phyloP scores from a whole-genome alignment of 176 grass and related monocot species.

The Tillandsia fasciculata region DNA sequence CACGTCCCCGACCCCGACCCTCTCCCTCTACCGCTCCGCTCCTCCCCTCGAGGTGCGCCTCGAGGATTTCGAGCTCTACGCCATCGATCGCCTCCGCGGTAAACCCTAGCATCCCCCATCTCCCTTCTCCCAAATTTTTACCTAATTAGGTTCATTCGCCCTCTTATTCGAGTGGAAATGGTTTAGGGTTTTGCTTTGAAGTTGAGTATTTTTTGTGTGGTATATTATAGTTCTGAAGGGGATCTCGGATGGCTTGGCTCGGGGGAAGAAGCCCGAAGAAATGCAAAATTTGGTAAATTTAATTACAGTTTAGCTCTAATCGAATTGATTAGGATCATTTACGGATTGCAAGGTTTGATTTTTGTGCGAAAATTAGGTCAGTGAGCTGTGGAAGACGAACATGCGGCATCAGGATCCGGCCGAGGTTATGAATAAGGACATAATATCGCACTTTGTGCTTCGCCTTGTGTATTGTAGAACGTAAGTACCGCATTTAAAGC shows the following conservation, averaged over 20 bases:
- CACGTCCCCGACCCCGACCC: constrained; percentile 4
- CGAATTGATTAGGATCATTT: constrained; percentile 3
- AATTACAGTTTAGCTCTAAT: neutral
- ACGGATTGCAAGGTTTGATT: neutral
- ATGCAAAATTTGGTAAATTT: constrained; percentile 79
- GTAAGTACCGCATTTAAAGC: constrained; percentile 29
- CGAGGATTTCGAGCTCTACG: constrained; percentile 89
- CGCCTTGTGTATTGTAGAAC: constrained; percentile 98
- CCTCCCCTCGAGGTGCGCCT: constrained; percentile 75
- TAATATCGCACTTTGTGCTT: constrained; percentile 92
- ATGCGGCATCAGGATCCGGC: constrained; percentile 88
- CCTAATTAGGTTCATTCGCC: neutral
- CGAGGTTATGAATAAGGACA: constrained; percentile 78
- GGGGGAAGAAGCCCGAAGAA: constrained; percentile 75
- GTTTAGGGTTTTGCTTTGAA: neutral
- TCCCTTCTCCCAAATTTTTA: neutral
- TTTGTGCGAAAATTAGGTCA: constrained; percentile 35
- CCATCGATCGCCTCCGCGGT: constrained; percentile 93
- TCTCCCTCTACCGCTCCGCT: constrained; percentile 64
- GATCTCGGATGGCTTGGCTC: constrained; percentile 76
- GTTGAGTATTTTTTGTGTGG: neutral
- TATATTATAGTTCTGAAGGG: constrained; percentile 63
- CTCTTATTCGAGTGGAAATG: neutral
- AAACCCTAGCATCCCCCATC: neutral
- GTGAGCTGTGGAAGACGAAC: constrained; percentile 56